Evolutionary conservation across 768 basidiomycete species (phyloP), one percentile per base, ranked within the genome.

Genomic region (Xerocomellus dryophilus): DNA sequence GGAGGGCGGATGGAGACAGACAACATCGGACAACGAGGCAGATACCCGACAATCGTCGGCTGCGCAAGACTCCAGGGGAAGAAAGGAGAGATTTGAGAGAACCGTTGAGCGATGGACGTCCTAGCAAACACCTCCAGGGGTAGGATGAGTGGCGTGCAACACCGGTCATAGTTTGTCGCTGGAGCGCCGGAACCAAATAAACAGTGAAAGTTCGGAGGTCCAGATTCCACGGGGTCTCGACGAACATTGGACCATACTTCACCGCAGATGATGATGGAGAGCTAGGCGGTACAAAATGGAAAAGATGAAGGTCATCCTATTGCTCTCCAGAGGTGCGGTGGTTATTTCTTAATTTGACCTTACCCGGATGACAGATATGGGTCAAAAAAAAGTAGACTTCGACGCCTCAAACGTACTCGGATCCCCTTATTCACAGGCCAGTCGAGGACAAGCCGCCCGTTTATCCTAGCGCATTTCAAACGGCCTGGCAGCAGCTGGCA

Each of bases 1-100:
- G 57, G 45, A 59, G 57, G 35, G 39, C 45, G 41, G 57, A 2
- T 34, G 35, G 20, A 38, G 50, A 27, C 21, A 27, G 11, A 15
- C 23, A 25, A 25, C 7, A 18, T 15, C 18, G n/a, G 12, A 36
- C 7, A 12, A 42, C 14, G 7, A 43, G 25, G 32, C 11, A n/a
- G 17, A 41, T 32, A 40, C 14, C 18, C 18, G 7, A 20, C 43
- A 3, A 20, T 36, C 9, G 14, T 39, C n/a, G 9, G 25, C 29
- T 42, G 12, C 15, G 31, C n/a, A n/a, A 32, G 8, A 11, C 43
- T 58, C 56, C 47, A 47, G 42, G 55, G 47, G 0, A 41, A n/a
- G 31, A 20, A 35, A 45, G 5, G 20, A 3, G 21, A 15, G 14
- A 20, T 7, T 14, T 1, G 23, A 18, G 12, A 14, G 10, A 50